Conservation (phyloP, 306 rosid species). For the Coriaria nepalensis region DNA sequence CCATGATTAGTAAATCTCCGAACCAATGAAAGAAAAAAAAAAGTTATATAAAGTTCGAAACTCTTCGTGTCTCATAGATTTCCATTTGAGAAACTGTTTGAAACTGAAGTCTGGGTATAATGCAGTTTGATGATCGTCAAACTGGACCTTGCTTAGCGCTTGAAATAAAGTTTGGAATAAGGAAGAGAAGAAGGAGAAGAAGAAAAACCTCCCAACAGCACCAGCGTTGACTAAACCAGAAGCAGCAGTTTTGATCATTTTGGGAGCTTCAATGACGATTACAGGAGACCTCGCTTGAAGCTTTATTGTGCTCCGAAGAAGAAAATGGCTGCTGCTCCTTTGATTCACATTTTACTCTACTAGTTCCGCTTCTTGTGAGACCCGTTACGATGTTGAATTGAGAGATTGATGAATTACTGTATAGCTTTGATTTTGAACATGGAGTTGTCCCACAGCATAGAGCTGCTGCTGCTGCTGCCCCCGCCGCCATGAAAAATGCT, state of each 20-base stretch:
- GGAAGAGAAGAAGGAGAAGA: too few relatives aligned
- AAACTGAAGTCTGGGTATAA: neutral
- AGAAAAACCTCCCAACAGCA: slow-evolving; percentile 64
- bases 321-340: slow-evolving; percentile 17
- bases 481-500: too few relatives aligned
- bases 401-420: neutral
- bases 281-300: slow-evolving; percentile 69
- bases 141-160: too few relatives aligned
- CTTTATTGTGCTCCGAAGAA: slow-evolving; percentile 13
- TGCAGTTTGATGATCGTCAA: too few relatives aligned
- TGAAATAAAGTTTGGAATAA: too few relatives aligned
- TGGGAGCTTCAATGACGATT: slow-evolving; percentile 62
- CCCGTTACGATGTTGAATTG: slow-evolving; percentile 6
- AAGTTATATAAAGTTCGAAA: too few relatives aligned
- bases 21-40: too few relatives aligned
- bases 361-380: slow-evolving; percentile 14
- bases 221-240: slow-evolving; percentile 69
- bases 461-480: too few relatives aligned
- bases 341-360: slow-evolving; percentile 32
- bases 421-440: too few relatives aligned
- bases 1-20: too few relatives aligned
- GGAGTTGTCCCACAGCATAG: too few relatives aligned
- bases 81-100: neutral
- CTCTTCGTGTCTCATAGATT: too few relatives aligned
- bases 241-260: slow-evolving; percentile 58